Percentiles rank a stretch among this genome's conserved stretches.
phyloP scores from a whole-genome alignment of 1,284 basidiomycete genomes.

The Blastosporella zonata region DNA sequence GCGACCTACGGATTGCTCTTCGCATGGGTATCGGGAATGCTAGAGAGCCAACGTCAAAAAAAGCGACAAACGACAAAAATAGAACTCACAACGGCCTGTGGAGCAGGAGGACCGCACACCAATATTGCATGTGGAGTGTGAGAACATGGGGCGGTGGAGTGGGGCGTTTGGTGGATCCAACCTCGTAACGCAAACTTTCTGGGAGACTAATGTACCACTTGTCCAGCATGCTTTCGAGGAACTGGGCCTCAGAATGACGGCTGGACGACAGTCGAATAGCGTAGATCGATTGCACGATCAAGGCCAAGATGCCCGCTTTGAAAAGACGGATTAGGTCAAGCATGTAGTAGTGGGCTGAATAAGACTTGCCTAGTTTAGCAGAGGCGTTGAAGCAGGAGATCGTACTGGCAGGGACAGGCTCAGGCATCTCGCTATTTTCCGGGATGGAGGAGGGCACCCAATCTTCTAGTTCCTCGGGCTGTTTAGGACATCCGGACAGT shows the following conservation, averaged over 20 bases:
- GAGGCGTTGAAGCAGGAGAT: constrained; percentile 79
- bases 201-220: constrained; percentile 79
- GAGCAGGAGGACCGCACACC: constrained; percentile 75
- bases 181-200: constrained; percentile 63
- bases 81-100: constrained; percentile 78
- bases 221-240: constrained; percentile 67
- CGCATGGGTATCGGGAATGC: constrained; percentile 29
- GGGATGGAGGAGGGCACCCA: constrained; percentile 47
- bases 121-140: constrained; percentile 83
- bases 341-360: background rate
- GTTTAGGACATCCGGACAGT: constrained; percentile 2
- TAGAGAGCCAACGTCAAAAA: constrained; percentile 11
- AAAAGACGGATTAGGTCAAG: constrained; percentile 10
- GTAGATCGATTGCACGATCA: constrained; percentile 74
- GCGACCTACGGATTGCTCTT: constrained; percentile 25
- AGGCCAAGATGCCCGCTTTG: constrained; percentile 60
- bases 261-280: constrained; percentile 58
- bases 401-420: constrained; percentile 45
- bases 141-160: constrained; percentile 62
- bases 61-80: constrained; percentile 6
- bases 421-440: constrained; percentile 30
- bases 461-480: constrained; percentile 63
- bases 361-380: constrained; percentile 62
- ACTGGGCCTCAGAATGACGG: constrained; percentile 55
- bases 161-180: constrained; percentile 39